Percentiles rank a stretch among this genome's conserved stretches.
Conservation (phyloP, 352 stramenopile species). For the Albugo candida region DNA sequence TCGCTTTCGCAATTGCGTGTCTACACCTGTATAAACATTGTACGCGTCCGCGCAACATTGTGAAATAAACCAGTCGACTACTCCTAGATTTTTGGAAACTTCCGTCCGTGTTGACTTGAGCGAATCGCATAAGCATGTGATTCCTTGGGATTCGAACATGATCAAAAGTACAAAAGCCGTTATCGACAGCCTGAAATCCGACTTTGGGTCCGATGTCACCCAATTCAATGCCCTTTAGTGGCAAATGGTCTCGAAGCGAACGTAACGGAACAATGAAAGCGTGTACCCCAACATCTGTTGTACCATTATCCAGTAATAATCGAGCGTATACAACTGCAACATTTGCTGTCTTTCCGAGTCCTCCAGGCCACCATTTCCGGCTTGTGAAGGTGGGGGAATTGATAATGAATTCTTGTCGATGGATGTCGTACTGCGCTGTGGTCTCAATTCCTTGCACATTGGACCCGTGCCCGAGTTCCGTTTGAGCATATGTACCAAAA, state of each 20-base stretch:
- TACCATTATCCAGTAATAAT: conserved; percentile 55
- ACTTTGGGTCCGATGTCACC: conserved; percentile 57
- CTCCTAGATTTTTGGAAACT: no score
- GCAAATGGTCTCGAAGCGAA: conserved; percentile 50
- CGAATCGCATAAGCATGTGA: conserved; percentile 61
- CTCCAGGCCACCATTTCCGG: conserved; percentile 93
- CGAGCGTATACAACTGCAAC: conserved; percentile 89
- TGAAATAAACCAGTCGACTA: no score
- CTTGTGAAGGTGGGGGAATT: conserved; percentile 89
- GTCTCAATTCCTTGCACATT: conserved; percentile 84
- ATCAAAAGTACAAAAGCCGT: conserved; percentile 61
- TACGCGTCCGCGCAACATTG: conserved; percentile 64
- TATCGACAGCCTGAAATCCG: conserved; percentile 53
- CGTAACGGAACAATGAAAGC: conserved; percentile 91
- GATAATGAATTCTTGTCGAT: conserved; percentile 84
- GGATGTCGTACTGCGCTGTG: conserved; percentile 84
- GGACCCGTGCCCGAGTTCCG: conserved; percentile 82
- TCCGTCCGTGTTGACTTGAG: conserved; percentile 37
- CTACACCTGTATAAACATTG: conserved; percentile 70
- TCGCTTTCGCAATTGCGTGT: conserved; percentile 21
- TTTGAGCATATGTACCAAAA: conserved; percentile 79
- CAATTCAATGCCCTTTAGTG: conserved; percentile 28
- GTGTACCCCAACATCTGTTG: conserved; percentile 65
- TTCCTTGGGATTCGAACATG: conserved; percentile 44
- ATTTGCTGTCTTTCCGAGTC: conserved; percentile 83